Base-by-base conservation (phyloP, 1,284 basidiomycete species). In the Boletus albobrunnescens region DNA sequence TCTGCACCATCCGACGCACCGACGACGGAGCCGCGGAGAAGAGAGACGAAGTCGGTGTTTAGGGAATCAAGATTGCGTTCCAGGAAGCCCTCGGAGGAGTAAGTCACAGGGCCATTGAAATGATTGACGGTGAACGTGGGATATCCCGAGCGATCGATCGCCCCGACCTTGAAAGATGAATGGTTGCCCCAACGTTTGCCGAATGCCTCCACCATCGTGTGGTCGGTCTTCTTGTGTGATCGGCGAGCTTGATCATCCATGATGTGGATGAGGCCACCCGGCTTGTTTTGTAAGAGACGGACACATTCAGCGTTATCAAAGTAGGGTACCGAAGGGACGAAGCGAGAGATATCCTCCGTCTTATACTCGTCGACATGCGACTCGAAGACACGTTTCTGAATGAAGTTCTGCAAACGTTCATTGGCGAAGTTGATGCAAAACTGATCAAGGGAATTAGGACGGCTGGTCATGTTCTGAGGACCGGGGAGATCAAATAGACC, bases 381-480 rank as follows among this genome's bases (percentile, higher is more conserved):
- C 62, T 94, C 91, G 61, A 93, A 93, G 16, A 96, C 71, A 9
- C 77, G 76, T 49, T 83, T 82, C 61, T 94, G 85, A 27, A 89
- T 77, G 75, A 90, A 96, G 55, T 83, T 77, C 47, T 96, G 92
- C 30, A 97, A 65, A 13, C 88, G 83, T 63, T 99, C 94, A 58
- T 94, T 92, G 41, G 94, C 92, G 60, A 91, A 94, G 70, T 99
- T 99, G 75, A 98, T 78, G 67, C 88, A 92, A 69, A 99, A 94
- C 57, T 97, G 93, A 59, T 98, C 94, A 31, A 99, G 81, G 13
- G 91, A 94, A 67, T 97, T 96, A 45, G 87, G 78, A 2, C 84
- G 79, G 53, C 81, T 82, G 6, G 88, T 83, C 67, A 91, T 80
- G 68, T 94, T 92, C 65, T 94, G 90, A 13, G 85, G 81, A n/a